Base-by-base conservation (phyloP, 2,329 filamentous ascomycete genomes). In the Colletotrichum sansevieriae region DNA sequence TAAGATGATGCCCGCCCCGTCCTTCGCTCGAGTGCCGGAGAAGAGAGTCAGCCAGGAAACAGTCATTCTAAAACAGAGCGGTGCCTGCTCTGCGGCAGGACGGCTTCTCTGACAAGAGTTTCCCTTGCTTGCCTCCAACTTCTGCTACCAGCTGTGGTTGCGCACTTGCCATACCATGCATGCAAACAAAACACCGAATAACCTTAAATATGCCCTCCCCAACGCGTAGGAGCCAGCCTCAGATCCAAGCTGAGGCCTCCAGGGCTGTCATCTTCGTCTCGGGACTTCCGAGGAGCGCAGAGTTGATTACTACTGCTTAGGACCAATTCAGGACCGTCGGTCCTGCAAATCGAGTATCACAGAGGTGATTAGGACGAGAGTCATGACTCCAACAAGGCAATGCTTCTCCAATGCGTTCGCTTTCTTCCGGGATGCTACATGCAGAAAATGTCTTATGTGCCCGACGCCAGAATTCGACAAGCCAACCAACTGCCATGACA, bases 101-200 rank as follows among this genome's bases (percentile, higher is more conserved):
- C 44, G 35, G 37, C 25, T 29, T 20, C 37, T 56, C 52, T 39
- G 47, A 29, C 43, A 67, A 54, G 59, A 54, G 37, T 15, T 52
- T 52, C 37, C 54, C 54, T 59, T 59, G 43, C 49, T 13, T 43
- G 15, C 13, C 39, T n/a, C 13, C 33, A 29, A 49, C 4, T 12
- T 39, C 13, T 39, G 37, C 37, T 11, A 39, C 37, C 37, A 39
- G 37, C 37, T 18, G 33, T 18, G 51, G 22, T 20, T 25, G 41
- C 44, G 52, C 52, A 59, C 41, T 46, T 65, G 61, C 55, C 62
- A 59, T 54, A 22, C 47, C 22, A 60, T 68, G 61, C 54, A 64
- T 33, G 46, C 65, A 59, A 44, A 55, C 65, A 68, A 60, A 68
- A 68, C 65, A 60, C 65, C 39, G 39, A 60, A 65, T 43, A 60